Conservation (phyloP, 2,329 filamentous ascomycete genomes). For the Lojkania enalia region DNA sequence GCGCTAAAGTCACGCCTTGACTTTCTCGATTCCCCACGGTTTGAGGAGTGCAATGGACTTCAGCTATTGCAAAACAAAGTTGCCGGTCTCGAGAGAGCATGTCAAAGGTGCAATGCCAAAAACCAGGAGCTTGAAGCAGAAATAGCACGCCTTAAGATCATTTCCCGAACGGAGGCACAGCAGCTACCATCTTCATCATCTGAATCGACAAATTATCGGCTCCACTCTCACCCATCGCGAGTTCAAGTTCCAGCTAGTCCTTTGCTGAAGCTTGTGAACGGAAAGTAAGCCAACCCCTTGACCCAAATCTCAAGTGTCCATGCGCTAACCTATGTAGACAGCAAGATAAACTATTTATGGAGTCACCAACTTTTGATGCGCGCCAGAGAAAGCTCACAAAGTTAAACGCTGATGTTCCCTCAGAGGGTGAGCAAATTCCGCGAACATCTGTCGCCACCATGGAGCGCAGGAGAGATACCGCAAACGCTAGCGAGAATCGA, state of each 20-base stretch:
- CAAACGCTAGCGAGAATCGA: too few species aligned
- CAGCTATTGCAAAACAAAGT: slow-evolving; percentile 12
- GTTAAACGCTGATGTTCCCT: too few species aligned
- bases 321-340: not conserved
- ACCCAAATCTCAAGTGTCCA: not conserved
- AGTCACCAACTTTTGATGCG: not conserved
- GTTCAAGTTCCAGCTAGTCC: not conserved
- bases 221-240: not conserved
- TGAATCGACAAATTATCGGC: not conserved
- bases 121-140: not conserved
- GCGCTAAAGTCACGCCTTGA: slow-evolving; percentile 14
- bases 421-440: too few species aligned
- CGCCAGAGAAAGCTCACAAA: not conserved
- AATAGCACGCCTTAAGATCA: not conserved
- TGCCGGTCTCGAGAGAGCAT: slow-evolving; percentile 3
- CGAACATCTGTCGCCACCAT: too few species aligned
- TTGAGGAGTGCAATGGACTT: not conserved
- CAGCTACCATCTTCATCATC: not conserved
- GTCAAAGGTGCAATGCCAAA: not conserved
- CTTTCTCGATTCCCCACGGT: slow-evolving; percentile 11
- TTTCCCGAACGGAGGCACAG: not conserved
- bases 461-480: too few species aligned
- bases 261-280: not conserved
- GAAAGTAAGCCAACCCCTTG: not conserved
- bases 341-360: not conserved